Evolutionary conservation across 2,329 filamentous ascomycete genomes (phyloP).

Genomic region (Colletotrichum truncatum): DNA sequence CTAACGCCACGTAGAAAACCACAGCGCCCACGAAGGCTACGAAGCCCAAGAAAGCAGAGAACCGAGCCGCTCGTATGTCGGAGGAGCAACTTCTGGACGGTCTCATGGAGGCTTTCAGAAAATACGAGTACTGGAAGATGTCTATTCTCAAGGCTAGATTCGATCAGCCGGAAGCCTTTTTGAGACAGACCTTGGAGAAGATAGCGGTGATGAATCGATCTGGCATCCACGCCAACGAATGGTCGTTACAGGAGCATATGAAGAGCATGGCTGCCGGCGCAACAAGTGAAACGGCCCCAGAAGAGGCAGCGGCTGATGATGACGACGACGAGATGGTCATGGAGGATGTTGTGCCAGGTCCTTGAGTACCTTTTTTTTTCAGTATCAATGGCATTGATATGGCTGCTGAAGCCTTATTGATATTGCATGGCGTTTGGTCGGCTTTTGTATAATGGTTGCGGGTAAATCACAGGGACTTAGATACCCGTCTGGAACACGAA

Average conservation of each 20-base stretch:
- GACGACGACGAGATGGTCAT: constrained; percentile 78
- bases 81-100: constrained; percentile 88
- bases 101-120: constrained; percentile 83
- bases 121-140: constrained; percentile 82
- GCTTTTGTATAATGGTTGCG: background rate
- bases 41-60: constrained; percentile 72
- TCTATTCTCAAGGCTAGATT: constrained; percentile 50
- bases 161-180: constrained; percentile 90
- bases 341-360: constrained; percentile 73
- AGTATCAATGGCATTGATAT: background rate
- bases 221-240: constrained; percentile 86
- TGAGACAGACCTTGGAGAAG: constrained; percentile 85
- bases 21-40: constrained; percentile 48
- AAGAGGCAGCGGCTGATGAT: constrained; percentile 64
- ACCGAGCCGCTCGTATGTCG: constrained; percentile 90
- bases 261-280: constrained; percentile 29
- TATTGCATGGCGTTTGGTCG: constrained; percentile 26
- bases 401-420: background rate
- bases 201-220: constrained; percentile 85
- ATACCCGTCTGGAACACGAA: constrained; percentile 15
- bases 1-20: constrained; percentile 57
- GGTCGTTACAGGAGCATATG: constrained; percentile 76
- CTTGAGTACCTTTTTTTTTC: background rate
- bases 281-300: constrained; percentile 50
- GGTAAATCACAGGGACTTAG: constrained; percentile 4